Conservation (phyloP, 2,329 filamentous ascomycete genomes). For the Trichoderma koningiopsis region DNA sequence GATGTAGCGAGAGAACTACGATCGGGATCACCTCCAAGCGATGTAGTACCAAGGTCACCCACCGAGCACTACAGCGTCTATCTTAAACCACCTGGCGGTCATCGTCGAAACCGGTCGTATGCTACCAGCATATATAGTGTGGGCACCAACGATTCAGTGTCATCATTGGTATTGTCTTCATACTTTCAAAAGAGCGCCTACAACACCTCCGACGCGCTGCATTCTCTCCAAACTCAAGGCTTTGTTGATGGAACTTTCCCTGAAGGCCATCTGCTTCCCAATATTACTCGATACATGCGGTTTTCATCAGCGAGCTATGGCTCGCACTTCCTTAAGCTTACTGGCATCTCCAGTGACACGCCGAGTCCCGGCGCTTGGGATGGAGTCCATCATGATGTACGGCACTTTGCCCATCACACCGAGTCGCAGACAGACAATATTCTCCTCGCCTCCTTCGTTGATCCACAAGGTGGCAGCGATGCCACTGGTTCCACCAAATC, state of each 20-base stretch:
- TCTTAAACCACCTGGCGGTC: slow-evolving; percentile 31
- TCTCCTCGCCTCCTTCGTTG: slow-evolving; percentile 70
- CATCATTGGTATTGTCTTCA: slow-evolving; percentile 54
- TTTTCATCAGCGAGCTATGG: slow-evolving; percentile 70
- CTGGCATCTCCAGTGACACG: slow-evolving; percentile 61
- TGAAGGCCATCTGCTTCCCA: slow-evolving; percentile 59
- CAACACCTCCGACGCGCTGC: slow-evolving; percentile 50
- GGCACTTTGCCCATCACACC: slow-evolving; percentile 66
- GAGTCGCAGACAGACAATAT: slow-evolving; percentile 60
- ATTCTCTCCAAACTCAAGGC: slow-evolving; percentile 54
- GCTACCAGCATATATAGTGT: slow-evolving; percentile 63
- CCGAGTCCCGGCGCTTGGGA: slow-evolving; percentile 47
- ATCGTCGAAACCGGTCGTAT: slow-evolving; percentile 37
- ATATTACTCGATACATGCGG: slow-evolving; percentile 65
- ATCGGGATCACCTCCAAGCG: slow-evolving; percentile 46
- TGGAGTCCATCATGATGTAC: slow-evolving; percentile 60
- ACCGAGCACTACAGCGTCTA: slow-evolving; percentile 32
- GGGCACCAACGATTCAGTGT: slow-evolving; percentile 57
- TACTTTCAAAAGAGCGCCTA: slow-evolving; percentile 53
- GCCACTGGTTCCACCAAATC: slow-evolving; percentile 65
- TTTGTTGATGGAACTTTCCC: slow-evolving; percentile 62
- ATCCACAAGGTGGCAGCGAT: slow-evolving; percentile 68
- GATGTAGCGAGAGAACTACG: slow-evolving; percentile 33
- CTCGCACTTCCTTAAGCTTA: slow-evolving; percentile 62
- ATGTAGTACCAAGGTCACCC: slow-evolving; percentile 48